phyloP scores from a whole-genome alignment of 2,329 filamentous ascomycete species.

The Phaeosphaeria sp. region DNA sequence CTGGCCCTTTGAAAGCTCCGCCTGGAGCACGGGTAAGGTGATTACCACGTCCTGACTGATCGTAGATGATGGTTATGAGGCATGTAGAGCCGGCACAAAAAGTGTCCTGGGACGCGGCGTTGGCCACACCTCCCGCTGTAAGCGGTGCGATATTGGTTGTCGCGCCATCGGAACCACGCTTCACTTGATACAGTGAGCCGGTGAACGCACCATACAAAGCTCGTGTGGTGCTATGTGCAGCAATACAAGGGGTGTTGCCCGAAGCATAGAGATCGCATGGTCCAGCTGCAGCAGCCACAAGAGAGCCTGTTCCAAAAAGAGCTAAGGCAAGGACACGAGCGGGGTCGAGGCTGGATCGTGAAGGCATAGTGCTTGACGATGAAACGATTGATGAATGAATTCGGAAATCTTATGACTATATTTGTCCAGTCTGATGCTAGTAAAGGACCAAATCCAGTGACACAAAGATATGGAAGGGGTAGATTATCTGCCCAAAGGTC shows the following conservation, averaged over 20 bases:
- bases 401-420: not conserved
- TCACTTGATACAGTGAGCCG: conserved; percentile 66
- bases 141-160: conserved; percentile 59
- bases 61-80: conserved; percentile 69
- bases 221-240: conserved; percentile 70
- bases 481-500: not conserved
- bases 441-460: not conserved
- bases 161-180: conserved; percentile 60
- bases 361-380: not conserved
- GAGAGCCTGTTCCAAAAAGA: not conserved
- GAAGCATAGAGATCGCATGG: conserved; percentile 68
- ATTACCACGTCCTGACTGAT: conserved; percentile 68
- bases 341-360: not conserved
- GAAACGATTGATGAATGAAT: not conserved
- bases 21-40: conserved; percentile 68
- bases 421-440: not conserved
- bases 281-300: conserved; percentile 49
- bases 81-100: conserved; percentile 69
- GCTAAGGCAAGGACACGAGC: not conserved
- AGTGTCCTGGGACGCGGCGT: conserved; percentile 65
- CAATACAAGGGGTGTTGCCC: conserved; percentile 67
- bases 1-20: conserved; percentile 64
- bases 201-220: conserved; percentile 63
- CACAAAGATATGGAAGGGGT: not conserved
- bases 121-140: conserved; percentile 66